Conservation (phyloP, 2,329 filamentous ascomycete species). For the Pezicula rhizophila region DNA sequence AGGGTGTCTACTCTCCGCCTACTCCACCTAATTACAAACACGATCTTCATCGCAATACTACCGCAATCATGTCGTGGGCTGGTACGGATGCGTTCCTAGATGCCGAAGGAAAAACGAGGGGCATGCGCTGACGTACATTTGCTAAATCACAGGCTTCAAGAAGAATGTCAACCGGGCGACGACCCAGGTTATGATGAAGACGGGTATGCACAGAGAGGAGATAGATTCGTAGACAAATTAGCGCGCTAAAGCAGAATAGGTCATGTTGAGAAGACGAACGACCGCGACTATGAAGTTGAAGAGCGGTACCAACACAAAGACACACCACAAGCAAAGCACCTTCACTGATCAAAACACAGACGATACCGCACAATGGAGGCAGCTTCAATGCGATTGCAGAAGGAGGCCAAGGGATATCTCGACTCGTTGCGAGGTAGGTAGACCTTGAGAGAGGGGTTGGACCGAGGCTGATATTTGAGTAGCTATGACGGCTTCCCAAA, state of each 20-base stretch:
- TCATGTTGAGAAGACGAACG: constrained; percentile 97
- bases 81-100: constrained; percentile 27
- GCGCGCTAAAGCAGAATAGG: constrained; percentile 39
- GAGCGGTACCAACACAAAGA: constrained; percentile 55
- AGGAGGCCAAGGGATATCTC: constrained; percentile 96
- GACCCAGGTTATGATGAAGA: constrained; percentile 99
- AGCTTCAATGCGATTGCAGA: constrained; percentile 84
- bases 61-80: constrained; percentile 40
- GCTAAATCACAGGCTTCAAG: constrained; percentile 63
- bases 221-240: not conserved
- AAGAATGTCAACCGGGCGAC: constrained; percentile 98
- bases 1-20: not conserved
- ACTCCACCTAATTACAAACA: not conserved
- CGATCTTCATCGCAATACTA: not conserved
- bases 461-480: constrained; percentile 9
- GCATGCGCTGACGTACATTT: constrained; percentile 18
- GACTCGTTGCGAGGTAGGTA: constrained; percentile 79
- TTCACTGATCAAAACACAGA: constrained; percentile 40
- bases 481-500: constrained; percentile 99
- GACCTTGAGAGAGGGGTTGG: not conserved
- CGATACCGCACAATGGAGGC: constrained; percentile 97
- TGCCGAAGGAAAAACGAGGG: not conserved
- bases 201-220: constrained; percentile 46
- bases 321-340: not conserved
- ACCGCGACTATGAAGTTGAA: constrained; percentile 98